phyloP scores from a whole-genome alignment of 2,329 filamentous ascomycete genomes.

The Colletotrichum camelliae region DNA sequence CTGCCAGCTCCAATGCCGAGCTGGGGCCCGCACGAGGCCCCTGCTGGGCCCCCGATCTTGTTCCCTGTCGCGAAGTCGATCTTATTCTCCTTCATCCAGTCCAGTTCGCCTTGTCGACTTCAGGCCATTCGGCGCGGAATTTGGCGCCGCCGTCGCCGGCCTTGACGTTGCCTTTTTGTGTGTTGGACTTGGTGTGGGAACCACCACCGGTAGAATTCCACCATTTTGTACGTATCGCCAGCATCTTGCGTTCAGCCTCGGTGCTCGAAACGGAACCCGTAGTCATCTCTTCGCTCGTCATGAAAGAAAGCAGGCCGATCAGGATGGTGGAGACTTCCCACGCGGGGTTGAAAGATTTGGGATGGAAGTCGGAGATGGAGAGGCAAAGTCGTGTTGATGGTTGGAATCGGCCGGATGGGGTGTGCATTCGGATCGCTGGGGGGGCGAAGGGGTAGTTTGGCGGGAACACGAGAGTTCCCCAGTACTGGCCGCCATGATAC shows the following conservation, averaged over 20 bases:
- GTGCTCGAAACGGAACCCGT: slow-evolving; percentile 85
- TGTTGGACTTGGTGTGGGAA: slow-evolving; percentile 62
- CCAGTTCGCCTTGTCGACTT: slow-evolving; percentile 88
- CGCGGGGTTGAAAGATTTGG: slow-evolving; percentile 96
- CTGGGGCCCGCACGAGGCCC: slow-evolving; percentile 54
- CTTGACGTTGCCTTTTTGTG: slow-evolving; percentile 80
- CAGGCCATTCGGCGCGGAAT: slow-evolving; percentile 89
- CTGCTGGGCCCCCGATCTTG: slow-evolving; percentile 53
- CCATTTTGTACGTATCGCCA: slow-evolving; percentile 83
- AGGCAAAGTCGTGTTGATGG: slow-evolving; percentile 91
- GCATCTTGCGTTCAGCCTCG: slow-evolving; percentile 76
- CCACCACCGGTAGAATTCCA: slow-evolving; percentile 97
- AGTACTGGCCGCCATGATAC: slow-evolving; percentile 95
- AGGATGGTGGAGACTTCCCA: slow-evolving; percentile 98
- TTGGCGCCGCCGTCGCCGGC: slow-evolving; percentile 91
- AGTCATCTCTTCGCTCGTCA: slow-evolving; percentile 99
- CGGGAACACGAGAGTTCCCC: slow-evolving; percentile 95
- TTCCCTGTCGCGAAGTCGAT: slow-evolving; percentile 81
- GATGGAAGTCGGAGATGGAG: slow-evolving; percentile 97
- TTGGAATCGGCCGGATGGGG: slow-evolving; percentile 93
- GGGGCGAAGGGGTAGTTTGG: slow-evolving; percentile 97
- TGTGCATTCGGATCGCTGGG: slow-evolving; percentile 98
- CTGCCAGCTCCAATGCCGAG: slow-evolving; percentile 66
- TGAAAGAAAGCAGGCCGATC: slow-evolving; percentile 92
- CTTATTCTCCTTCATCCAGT: slow-evolving; percentile 85